Conservation (phyloP, 108 stramenopile genomes). For the Mediolabrus comicus region DNA sequence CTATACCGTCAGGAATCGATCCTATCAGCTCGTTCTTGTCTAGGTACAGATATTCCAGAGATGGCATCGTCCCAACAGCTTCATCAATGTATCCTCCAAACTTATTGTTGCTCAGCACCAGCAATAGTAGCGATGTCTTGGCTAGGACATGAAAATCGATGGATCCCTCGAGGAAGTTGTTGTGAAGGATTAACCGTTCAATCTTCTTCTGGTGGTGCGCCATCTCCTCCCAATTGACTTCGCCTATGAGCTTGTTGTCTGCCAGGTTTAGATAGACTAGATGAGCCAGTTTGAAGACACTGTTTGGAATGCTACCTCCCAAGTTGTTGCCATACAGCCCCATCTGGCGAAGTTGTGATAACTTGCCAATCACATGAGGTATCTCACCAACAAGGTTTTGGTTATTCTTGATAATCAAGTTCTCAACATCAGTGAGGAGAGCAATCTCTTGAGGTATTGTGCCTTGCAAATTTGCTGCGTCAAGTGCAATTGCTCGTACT, state of each 20-base stretch:
- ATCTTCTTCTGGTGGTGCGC: slow-evolving; percentile 16
- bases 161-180: slow-evolving; percentile 36
- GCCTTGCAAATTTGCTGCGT: slow-evolving; percentile 44
- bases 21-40: slow-evolving; percentile 66
- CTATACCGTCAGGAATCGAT: slow-evolving; percentile 48
- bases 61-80: slow-evolving; percentile 30
- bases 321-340: slow-evolving; percentile 66
- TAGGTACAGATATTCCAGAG: slow-evolving; percentile 62
- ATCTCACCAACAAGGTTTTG: slow-evolving; percentile 57
- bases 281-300: slow-evolving; percentile 14
- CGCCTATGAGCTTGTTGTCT: slow-evolving; percentile 25
- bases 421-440: slow-evolving; percentile 50
- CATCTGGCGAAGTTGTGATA: slow-evolving; percentile 58
- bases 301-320: slow-evolving; percentile 55
- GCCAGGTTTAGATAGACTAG: slow-evolving; percentile 38
- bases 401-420: slow-evolving; percentile 69
- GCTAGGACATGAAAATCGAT: slow-evolving; percentile 40
- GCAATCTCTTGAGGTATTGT: slow-evolving; percentile 44
- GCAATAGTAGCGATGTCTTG: slow-evolving; percentile 49
- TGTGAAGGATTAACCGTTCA: slow-evolving; percentile 25
- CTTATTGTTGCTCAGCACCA: slow-evolving; percentile 62
- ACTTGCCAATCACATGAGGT: slow-evolving; percentile 56
- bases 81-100: slow-evolving; percentile 54
- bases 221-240: slow-evolving; percentile 32
- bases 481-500: slow-evolving; percentile 47